Evolutionary conservation across 1,284 basidiomycete species (phyloP).

Genomic region (Ganoderma leucocontextum): DNA sequence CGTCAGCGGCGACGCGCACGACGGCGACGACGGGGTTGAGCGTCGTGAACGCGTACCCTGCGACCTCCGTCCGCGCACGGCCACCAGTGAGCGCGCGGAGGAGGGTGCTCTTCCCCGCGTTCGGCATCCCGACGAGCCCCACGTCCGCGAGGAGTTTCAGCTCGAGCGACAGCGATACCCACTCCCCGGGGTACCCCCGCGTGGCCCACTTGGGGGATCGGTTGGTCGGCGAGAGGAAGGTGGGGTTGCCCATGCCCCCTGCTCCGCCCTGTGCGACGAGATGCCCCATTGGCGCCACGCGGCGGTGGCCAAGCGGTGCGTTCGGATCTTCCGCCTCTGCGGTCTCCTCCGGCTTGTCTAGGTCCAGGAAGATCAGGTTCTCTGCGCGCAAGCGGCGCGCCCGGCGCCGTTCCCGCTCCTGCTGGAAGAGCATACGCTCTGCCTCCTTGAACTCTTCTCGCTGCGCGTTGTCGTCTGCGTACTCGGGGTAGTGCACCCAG

Average conservation of each 20-base stretch:
- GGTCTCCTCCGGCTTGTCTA: slow-evolving; percentile 58
- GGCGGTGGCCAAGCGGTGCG: slow-evolving; percentile 73
- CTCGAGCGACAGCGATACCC: slow-evolving; percentile 87
- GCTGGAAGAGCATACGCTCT: slow-evolving; percentile 66
- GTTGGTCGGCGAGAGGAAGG: slow-evolving; percentile 74
- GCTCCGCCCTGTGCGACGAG: slow-evolving; percentile 82
- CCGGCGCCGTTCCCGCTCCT: slow-evolving; percentile 68
- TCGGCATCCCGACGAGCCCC: slow-evolving; percentile 95
- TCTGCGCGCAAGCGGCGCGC: slow-evolving; percentile 52
- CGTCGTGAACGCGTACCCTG: slow-evolving; percentile 94
- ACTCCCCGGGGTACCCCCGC: slow-evolving; percentile 83
- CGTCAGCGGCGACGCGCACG: slow-evolving; percentile 85
- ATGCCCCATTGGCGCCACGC: slow-evolving; percentile 67
- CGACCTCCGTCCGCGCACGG: slow-evolving; percentile 86
- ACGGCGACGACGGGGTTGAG: slow-evolving; percentile 96
- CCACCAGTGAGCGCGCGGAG: slow-evolving; percentile 90
- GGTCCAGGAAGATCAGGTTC: slow-evolving; percentile 64
- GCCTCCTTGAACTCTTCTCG: slow-evolving; percentile 81
- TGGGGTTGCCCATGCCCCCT: slow-evolving; percentile 92
- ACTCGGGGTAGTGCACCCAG: slow-evolving; percentile 84
- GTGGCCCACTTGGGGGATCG: slow-evolving; percentile 86
- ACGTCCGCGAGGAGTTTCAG: slow-evolving; percentile 95
- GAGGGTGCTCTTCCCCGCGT: slow-evolving; percentile 91
- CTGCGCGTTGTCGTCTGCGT: slow-evolving; percentile 66
- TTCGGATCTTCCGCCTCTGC: slow-evolving; percentile 55